Conservation (phyloP, 176 grass and related monocot genomes). For the Aegilops longissima region DNA sequence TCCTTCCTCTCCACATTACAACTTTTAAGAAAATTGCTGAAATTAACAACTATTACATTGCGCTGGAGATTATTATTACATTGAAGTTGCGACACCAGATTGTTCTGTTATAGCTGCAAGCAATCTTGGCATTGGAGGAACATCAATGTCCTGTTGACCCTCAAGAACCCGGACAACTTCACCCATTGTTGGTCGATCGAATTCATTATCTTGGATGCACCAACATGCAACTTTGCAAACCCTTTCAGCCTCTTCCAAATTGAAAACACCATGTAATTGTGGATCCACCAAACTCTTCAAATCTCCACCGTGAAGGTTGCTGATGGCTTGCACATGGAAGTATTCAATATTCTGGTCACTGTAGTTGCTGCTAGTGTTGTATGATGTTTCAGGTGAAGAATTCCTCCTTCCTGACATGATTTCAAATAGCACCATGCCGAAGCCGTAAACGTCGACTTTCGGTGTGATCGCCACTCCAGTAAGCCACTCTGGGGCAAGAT, state of each 20-base stretch:
- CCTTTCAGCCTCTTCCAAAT: conserved; percentile 29
- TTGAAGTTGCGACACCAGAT: not conserved
- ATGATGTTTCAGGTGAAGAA: not conserved
- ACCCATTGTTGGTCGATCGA: conserved; percentile 30
- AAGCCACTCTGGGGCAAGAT: conserved; percentile 15
- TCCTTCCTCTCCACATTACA: not conserved
- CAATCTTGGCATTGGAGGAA: conserved; percentile 45
- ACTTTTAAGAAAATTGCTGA: not conserved
- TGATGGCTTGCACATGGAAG: not conserved
- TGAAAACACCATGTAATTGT: conserved; percentile 7
- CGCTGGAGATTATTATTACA: not conserved
- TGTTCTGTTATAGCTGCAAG: conserved; percentile 30
- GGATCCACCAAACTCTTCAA: conserved; percentile 38
- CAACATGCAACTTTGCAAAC: conserved; percentile 45
- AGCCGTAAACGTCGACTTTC: not conserved
- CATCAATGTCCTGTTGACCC: conserved; percentile 23
- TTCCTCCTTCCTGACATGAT: conserved; percentile 4
- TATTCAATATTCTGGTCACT: not conserved
- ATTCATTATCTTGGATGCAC: conserved; percentile 50
- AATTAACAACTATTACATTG: not conserved
- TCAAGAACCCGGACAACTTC: conserved; percentile 45
- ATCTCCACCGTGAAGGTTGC: not conserved
- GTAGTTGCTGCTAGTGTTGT: not conserved
- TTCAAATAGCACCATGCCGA: not conserved
- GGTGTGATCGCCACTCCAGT: not conserved